phyloP scores from a whole-genome alignment of 257 asterid species.

The Solanum rostratum region DNA sequence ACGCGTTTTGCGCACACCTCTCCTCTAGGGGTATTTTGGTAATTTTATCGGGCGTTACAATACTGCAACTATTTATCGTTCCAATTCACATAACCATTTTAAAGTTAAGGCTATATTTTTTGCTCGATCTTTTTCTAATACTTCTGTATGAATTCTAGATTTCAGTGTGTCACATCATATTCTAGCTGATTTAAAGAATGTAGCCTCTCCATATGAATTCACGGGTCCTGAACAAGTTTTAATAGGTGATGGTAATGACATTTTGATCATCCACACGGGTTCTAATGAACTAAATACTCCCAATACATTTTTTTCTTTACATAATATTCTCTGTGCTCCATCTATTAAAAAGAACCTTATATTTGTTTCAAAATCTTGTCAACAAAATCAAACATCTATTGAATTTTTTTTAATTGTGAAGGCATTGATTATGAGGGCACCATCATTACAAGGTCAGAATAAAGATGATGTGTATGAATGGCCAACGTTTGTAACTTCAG shows the following conservation, averaged over 20 bases:
- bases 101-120: background rate
- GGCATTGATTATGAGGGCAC: background rate
- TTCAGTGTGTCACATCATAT: background rate
- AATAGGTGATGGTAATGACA: background rate
- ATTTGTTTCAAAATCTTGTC: background rate
- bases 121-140: background rate
- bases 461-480: background rate
- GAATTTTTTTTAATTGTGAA: background rate
- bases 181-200: too few species aligned
- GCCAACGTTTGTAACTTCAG: background rate
- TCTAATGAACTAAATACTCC: background rate
- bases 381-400: background rate
- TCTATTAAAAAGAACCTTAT: too few species aligned
- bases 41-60: too few species aligned
- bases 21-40: too few species aligned
- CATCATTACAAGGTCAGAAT: background rate
- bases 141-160: background rate
- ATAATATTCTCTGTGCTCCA: background rate
- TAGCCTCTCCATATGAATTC: background rate
- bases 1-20: too few species aligned
- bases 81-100: background rate
- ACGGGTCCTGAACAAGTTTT: background rate
- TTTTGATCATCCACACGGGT: background rate
- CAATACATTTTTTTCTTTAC: background rate
- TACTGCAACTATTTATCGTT: too few species aligned